Evolutionary conservation across 805 yeast species (phyloP), one percentile per base, ranked within the genome.

Genomic region (Myxozyma geophila): DNA sequence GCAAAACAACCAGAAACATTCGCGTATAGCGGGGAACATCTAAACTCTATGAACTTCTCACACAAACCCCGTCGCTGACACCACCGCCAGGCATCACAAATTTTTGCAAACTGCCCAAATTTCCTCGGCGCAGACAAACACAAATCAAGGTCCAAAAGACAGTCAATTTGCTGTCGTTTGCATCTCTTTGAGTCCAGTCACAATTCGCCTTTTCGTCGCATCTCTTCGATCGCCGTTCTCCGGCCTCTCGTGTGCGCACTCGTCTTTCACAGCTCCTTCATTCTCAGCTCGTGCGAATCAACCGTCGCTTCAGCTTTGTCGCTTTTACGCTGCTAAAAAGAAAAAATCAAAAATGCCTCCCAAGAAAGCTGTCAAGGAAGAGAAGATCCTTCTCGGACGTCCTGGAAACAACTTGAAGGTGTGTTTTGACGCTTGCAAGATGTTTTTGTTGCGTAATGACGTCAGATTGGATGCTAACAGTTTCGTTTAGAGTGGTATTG

Each of bases 321-420:
- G 68, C 21, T 55, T 36, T 17, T 59, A 54, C 62, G 60, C 64
- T 40, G 39, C 64, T 36, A 46, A 56, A 43, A 66, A 69, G 43
- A 54, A 58, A 36, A 70, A 67, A 39, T 60, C 64, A 58, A 77
- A 66, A 59, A 87, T 88, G 92, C 88, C 92, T 68, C 92, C 92
- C 78, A 88, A 88, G 80, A 85, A 86, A 81, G 83, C 81, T 78
- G 85, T 77, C 67, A 85, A 80, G 74, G 92, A 87, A 74, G 85
- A 87, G 74, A 89, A 89, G 74, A 81, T 90, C 72, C 82, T 87
- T 67, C 84, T 90, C 70, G 95, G 96, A 70, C 87, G 96, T 77
- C 95, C 95, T 75, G 89, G 90, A 72, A 85, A 85, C 75, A 85
- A 85, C 76, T 77, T 86, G 74, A 85, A 84, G 80, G 82, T 80